phyloP scores from a whole-genome alignment of 108 stramenopile species.

The Cyclostephanos tholiformis region DNA sequence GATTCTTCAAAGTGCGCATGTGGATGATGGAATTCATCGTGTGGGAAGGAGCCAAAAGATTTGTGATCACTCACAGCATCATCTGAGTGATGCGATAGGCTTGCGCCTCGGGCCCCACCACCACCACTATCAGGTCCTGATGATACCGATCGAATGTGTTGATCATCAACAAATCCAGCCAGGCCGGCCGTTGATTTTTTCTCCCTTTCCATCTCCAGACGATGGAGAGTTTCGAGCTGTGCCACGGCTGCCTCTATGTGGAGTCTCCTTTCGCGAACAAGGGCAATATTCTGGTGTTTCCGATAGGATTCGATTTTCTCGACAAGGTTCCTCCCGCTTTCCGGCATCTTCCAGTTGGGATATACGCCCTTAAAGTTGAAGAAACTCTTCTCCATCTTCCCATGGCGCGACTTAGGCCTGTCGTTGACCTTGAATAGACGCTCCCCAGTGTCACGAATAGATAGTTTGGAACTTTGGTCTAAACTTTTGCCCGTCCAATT shows the following conservation, averaged over 20 bases:
- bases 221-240: conserved; percentile 70
- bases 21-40: conserved; percentile 28
- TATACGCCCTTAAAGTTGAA: conserved; percentile 74
- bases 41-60: conserved; percentile 24
- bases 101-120: conserved; percentile 18
- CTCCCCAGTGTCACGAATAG: not conserved
- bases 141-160: conserved; percentile 28
- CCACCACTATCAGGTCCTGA: conserved; percentile 52
- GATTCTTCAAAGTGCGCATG: conserved; percentile 39
- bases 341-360: conserved; percentile 67
- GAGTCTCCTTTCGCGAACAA: conserved; percentile 66
- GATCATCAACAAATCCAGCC: conserved; percentile 32
- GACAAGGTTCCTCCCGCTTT: conserved; percentile 63
- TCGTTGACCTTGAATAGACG: not conserved
- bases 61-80: conserved; percentile 19
- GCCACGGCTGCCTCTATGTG: conserved; percentile 82
- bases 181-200: conserved; percentile 15
- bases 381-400: conserved; percentile 87
- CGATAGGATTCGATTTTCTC: conserved; percentile 62
- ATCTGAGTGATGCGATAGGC: conserved; percentile 14
- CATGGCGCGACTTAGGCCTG: conserved; percentile 64
- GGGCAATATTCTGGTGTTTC: conserved; percentile 50
- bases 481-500: conserved; percentile 63
- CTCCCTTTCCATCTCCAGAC: conserved; percentile 56
- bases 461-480: conserved; percentile 2